Base-by-base conservation (phyloP, 2,329 filamentous ascomycete genomes). In the Nannizziopsis arthrosporioides region DNA sequence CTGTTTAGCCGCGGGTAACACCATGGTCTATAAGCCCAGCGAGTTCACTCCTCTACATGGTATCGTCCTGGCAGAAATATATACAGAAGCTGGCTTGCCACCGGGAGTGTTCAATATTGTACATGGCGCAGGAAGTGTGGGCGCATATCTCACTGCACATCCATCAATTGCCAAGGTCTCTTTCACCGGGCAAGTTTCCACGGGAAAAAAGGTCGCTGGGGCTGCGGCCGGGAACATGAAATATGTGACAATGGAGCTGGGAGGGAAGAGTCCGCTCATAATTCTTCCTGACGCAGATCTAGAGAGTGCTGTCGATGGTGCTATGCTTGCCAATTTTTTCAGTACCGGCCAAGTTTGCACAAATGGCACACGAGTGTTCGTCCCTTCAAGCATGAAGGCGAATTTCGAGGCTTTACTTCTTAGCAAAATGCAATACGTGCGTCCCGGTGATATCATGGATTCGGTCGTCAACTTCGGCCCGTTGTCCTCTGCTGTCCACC, bases 241-340 rank as follows among this genome's bases (percentile, higher is more conserved):
- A 68, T 87, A 88, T 61, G 82, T 92, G 42, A 94, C 88, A 15
- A 89, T 93, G 84, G 88, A 94, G 68, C 75, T 94, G 0, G 88
- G 88, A 47, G 88, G 88, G 43, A 94, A 94, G 69, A 87, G 82
- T 51, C 85, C 87, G 0, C 72, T 87, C 37, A 72, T 94, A 44
- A 74, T 94, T 41, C 77, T 94, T 1, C 84, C 85, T 1, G 87
- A 93, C 59, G 84, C 84, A 12, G 78, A 86, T 44, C 65, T 90
- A 15, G 81, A 85, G 40, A 78, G 79, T 58, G 88, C 88, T n/a
- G 88, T 86, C 31, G 82, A 94, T 59, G 84, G 85, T 27, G 87
- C 86, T 54, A 89, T 94, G 83, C 86, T 93, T 73, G 88, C 87
- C 57, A 94, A 94, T 66, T 94, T 94, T 70, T 94, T 85, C 73